These are phyloP conservation scores for Fusarium vanettenii DNA, from an alignment of 2,329 filamentous ascomycete species.

Conservation along the genomic window DNA sequence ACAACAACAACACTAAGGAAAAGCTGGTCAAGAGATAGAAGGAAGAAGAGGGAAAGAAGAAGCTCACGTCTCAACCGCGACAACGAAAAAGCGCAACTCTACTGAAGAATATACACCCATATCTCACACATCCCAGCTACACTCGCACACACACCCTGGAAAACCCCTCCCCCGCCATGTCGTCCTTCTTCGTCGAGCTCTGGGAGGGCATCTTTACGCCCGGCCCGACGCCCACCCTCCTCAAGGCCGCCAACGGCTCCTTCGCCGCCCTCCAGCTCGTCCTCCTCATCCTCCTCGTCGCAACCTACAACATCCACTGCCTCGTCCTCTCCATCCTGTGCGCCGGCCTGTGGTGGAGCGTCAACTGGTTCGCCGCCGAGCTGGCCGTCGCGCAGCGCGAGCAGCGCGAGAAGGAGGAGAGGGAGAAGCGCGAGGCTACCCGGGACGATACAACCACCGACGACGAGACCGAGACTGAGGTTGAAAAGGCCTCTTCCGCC, in stretches of 20 bases:
- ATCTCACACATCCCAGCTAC: not conserved
- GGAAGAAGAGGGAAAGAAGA: slow-evolving; percentile 3
- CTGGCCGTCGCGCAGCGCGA: slow-evolving; percentile 59
- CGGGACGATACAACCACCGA: slow-evolving; percentile 35
- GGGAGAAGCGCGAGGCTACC: slow-evolving; percentile 41
- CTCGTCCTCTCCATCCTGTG: slow-evolving; percentile 82
- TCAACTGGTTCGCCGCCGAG: slow-evolving; percentile 95
- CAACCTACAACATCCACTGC: slow-evolving; percentile 91
- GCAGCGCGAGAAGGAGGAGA: slow-evolving; percentile 50
- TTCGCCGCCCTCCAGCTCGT: slow-evolving; percentile 88
- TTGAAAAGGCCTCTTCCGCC: slow-evolving; percentile 47
- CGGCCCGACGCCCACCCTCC: slow-evolving; percentile 86
- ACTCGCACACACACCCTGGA: not conserved
- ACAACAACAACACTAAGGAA: slow-evolving; percentile 16
- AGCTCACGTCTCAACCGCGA: not conserved
- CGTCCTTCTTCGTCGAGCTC: slow-evolving; percentile 77
- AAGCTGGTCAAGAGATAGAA: not conserved
- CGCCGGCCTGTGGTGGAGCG: slow-evolving; percentile 87
- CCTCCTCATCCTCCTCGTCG: slow-evolving; percentile 79
- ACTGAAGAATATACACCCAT: not conserved
- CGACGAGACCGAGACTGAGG: slow-evolving; percentile 54
- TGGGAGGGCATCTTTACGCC: slow-evolving; percentile 95
- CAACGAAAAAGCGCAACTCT: not conserved
- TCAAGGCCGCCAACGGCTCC: slow-evolving; percentile 88
- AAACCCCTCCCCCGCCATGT: slow-evolving; percentile 55